Percentiles rank a stretch among this genome's conserved stretches.
Evolutionary conservation across 2,329 filamentous ascomycete genomes (phyloP).

Genomic region (Aspergillus glaucus): DNA sequence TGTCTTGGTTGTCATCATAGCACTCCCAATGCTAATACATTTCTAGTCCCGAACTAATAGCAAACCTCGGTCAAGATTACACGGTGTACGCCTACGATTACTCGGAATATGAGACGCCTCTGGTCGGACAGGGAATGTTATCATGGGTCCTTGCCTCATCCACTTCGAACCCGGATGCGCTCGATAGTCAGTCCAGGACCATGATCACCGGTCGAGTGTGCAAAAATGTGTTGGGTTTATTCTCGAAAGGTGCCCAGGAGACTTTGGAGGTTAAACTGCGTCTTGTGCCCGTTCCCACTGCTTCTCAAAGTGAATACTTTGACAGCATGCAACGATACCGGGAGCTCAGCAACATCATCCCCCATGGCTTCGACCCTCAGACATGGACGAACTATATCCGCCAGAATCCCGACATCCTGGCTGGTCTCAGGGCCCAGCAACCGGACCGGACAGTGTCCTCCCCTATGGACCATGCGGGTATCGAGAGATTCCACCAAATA

Average conservation of each 20-base stretch:
- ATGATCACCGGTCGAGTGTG: conserved; percentile 82
- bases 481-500: conserved; percentile 40
- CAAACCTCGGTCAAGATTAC: conserved; percentile 70
- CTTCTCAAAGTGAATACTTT: conserved; percentile 54
- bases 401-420: conserved; percentile 53
- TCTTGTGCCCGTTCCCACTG: conserved; percentile 68
- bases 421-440: conserved; percentile 18
- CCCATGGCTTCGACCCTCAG: conserved; percentile 59
- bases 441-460: conserved; percentile 21
- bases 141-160: conserved; percentile 69
- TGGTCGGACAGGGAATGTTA: conserved; percentile 92
- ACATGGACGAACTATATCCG: conserved; percentile 76
- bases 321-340: conserved; percentile 57
- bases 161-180: conserved; percentile 49
- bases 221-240: conserved; percentile 76
- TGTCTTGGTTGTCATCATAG: conserved; percentile 12
- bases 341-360: conserved; percentile 52
- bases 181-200: conserved; percentile 57
- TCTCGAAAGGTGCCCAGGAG: conserved; percentile 72
- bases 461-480: conserved; percentile 36
- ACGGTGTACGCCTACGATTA: conserved; percentile 97
- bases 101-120: conserved; percentile 85
- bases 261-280: conserved; percentile 90
- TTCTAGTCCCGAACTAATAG: conserved; percentile 74
- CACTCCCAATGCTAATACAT: conserved; percentile 3